phyloP scores from a whole-genome alignment of 2,329 filamentous ascomycete species.

The Venturia oleaginea region DNA sequence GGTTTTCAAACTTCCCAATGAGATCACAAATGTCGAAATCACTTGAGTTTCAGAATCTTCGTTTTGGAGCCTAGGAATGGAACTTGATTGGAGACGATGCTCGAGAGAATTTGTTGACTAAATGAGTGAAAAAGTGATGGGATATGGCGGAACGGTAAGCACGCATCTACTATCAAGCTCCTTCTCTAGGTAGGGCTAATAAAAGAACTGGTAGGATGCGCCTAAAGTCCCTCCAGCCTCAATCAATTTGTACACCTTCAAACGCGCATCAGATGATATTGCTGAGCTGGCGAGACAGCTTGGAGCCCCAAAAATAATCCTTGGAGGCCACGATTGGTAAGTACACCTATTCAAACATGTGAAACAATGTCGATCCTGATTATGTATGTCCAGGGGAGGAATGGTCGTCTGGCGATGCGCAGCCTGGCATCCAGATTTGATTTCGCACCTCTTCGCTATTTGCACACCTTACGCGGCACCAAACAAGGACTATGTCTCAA shows the following conservation, averaged over 20 bases:
- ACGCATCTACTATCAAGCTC: not conserved
- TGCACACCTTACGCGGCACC: conserved; percentile 67
- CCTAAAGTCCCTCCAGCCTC: conserved; percentile 50
- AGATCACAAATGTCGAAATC: too few species aligned
- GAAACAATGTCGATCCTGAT: not conserved
- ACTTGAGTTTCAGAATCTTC: too few species aligned
- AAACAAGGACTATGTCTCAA: conserved; percentile 40
- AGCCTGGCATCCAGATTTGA: conserved; percentile 51
- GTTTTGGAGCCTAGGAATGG: too few species aligned
- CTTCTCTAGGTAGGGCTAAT: not conserved
- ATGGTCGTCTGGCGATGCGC: conserved; percentile 14
- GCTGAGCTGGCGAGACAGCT: conserved; percentile 58
- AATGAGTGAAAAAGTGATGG: conserved; percentile 1
- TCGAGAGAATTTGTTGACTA: not conserved
- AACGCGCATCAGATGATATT: conserved; percentile 66
- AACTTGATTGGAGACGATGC: too few species aligned
- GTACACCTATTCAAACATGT: not conserved
- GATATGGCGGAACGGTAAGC: conserved; percentile 49
- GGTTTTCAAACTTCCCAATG: not conserved
- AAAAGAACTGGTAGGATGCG: conserved; percentile 25
- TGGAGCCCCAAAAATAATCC: conserved; percentile 52
- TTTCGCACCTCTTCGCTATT: conserved; percentile 63
- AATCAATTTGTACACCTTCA: conserved; percentile 57
- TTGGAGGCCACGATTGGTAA: conserved; percentile 84
- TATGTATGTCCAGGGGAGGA: conserved; percentile 11